Evolutionary conservation across 805 yeast species (phyloP).

Genomic region (Komagataella kurtzmanii): DNA sequence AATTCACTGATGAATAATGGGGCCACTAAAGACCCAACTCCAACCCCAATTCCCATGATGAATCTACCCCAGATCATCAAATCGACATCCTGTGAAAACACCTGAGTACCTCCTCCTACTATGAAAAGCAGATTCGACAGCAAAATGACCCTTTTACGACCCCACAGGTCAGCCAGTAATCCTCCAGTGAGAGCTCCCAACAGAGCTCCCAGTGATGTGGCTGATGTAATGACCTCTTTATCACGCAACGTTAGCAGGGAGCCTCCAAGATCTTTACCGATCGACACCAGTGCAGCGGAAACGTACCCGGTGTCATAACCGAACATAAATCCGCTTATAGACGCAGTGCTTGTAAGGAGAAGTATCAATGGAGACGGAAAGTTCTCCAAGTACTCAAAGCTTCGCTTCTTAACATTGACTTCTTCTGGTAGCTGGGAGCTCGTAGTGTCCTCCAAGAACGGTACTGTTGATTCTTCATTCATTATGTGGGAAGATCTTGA

Average conservation of each 20-base stretch:
- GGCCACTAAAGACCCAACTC: slow-evolving; percentile 58
- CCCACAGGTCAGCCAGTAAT: slow-evolving; percentile 30
- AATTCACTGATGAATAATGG: slow-evolving; percentile 62
- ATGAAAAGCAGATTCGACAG: slow-evolving; percentile 33
- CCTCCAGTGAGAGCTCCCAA: slow-evolving; percentile 38
- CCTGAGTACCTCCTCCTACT: slow-evolving; percentile 17
- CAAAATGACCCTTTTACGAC: slow-evolving; percentile 31
- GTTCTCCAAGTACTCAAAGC: not conserved
- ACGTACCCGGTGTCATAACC: slow-evolving; percentile 52
- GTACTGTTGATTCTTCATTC: not conserved
- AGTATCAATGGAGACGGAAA: slow-evolving; percentile 26
- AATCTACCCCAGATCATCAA: slow-evolving; percentile 49
- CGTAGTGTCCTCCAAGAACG: not conserved
- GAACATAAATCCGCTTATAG: slow-evolving; percentile 46
- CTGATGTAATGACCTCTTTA: slow-evolving; percentile 38
- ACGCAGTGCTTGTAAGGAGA: slow-evolving; percentile 32
- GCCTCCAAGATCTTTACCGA: slow-evolving; percentile 31
- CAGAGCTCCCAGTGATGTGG: slow-evolving; percentile 43
- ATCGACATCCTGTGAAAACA: slow-evolving; percentile 22
- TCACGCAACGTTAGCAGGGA: slow-evolving; percentile 26
- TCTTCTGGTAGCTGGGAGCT: not conserved
- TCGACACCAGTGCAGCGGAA: slow-evolving; percentile 38
- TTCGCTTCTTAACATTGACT: not conserved
- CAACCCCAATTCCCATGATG: slow-evolving; percentile 59
- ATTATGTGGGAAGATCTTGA: not conserved